Conservation (phyloP, 257 asterid genomes). For the Lycium ferocissimum region DNA sequence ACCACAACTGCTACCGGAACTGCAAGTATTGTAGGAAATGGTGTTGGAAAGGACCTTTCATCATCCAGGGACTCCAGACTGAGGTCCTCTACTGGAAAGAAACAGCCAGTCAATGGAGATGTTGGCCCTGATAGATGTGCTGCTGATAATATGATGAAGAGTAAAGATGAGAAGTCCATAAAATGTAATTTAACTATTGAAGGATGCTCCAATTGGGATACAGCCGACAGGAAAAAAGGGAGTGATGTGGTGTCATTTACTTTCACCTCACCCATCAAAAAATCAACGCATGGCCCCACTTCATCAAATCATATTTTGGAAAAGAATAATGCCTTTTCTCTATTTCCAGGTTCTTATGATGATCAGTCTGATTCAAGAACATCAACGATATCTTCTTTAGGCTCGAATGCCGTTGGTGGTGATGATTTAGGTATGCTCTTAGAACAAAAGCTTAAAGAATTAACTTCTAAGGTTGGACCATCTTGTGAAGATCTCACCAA, state of each 20-base stretch:
- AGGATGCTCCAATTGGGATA: slow-evolving; percentile 63
- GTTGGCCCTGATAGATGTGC: slow-evolving; percentile 47
- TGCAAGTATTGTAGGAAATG: slow-evolving; percentile 57
- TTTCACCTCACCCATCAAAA: slow-evolving; percentile 92
- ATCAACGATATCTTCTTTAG: slow-evolving; percentile 56
- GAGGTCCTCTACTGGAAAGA: slow-evolving; percentile 57
- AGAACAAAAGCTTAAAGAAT: slow-evolving; percentile 88
- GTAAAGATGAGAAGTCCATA: slow-evolving; percentile 57
- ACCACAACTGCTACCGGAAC: slow-evolving; percentile 58
- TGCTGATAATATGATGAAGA: slow-evolving; percentile 36
- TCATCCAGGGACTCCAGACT: slow-evolving; percentile 39
- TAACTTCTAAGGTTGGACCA: slow-evolving; percentile 73
- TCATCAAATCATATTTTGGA: slow-evolving; percentile 50
- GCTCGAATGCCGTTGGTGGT: slow-evolving; percentile 57
- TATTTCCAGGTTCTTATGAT: slow-evolving; percentile 43
- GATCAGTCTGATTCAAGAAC: slow-evolving; percentile 46
- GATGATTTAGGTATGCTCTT: slow-evolving; percentile 89
- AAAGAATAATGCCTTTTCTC: slow-evolving; percentile 42
- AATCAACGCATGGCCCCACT: slow-evolving; percentile 51
- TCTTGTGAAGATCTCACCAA: slow-evolving; percentile 60
- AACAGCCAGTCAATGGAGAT: slow-evolving; percentile 44
- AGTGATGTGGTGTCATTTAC: slow-evolving; percentile 93
- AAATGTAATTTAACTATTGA: slow-evolving; percentile 60
- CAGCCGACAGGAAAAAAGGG: slow-evolving; percentile 61
- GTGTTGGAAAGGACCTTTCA: slow-evolving; percentile 65